phyloP scores from a whole-genome alignment of 2,329 filamentous ascomycete species.

The Alternaria consortialis region DNA sequence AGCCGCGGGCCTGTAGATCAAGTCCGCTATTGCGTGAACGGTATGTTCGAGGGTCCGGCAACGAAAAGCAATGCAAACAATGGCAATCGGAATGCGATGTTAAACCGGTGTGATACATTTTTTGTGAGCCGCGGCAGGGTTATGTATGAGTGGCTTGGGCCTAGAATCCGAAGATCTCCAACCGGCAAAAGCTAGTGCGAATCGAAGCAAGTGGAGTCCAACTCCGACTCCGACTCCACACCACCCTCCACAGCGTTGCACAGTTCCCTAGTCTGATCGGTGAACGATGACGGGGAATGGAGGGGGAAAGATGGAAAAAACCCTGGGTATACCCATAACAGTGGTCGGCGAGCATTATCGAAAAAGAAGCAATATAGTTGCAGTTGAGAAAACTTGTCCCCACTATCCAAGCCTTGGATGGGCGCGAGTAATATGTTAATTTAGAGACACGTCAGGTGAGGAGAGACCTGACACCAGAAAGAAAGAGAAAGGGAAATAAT shows the following conservation, averaged over 20 bases:
- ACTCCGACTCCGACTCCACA: slow-evolving; percentile 1
- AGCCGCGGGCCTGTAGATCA: background rate
- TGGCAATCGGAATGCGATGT: background rate
- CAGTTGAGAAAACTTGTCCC: background rate
- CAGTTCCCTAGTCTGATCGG: slow-evolving; percentile 5
- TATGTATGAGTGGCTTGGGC: background rate
- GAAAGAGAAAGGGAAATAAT: slow-evolving; percentile 16
- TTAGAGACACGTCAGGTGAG: background rate
- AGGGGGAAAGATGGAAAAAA: background rate
- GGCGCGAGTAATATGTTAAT: slow-evolving; percentile 2
- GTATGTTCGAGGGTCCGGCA: slow-evolving; percentile 4
- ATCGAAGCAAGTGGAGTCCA: background rate
- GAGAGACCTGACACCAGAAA: slow-evolving; percentile 12
- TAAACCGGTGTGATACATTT: background rate
- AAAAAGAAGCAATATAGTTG: background rate
- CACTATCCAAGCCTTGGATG: background rate
- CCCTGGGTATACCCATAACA: slow-evolving; percentile 1
- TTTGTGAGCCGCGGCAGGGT: background rate
- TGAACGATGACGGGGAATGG: slow-evolving; percentile 2
- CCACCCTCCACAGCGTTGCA: slow-evolving; percentile 3
- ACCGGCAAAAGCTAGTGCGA: background rate
- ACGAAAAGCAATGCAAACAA: background rate
- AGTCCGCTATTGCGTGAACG: slow-evolving; percentile 5
- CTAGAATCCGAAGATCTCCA: slow-evolving; percentile 3
- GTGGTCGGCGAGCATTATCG: background rate